Evolutionary conservation across 2,329 filamentous ascomycete genomes (phyloP), one percentile per base, ranked within the genome.

Genomic region (Claviceps sp.): DNA sequence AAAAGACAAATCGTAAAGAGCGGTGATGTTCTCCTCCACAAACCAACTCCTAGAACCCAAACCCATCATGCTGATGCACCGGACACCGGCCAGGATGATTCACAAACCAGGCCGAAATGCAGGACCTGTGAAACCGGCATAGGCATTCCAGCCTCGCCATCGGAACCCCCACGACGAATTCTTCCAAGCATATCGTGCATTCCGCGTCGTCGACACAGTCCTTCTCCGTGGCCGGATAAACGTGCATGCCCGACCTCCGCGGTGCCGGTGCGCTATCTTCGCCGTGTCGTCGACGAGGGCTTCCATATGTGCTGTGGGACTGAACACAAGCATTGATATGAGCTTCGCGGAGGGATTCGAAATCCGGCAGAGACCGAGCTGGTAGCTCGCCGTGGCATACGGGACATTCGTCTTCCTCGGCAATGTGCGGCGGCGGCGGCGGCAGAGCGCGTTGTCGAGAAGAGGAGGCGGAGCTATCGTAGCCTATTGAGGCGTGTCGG

Each of bases 341-440:
- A 34, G 70, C 64, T 59, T 81, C 78, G 37, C 81, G 74, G 13
- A 77, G 67, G 3, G 64, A 57, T 59, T 83, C 78, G 52, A 69
- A 78, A 55, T 81, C 73, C 2, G 73, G 64, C 2, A 82, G 69
- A 4, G 63, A 65, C 18, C 72, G 70, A 2, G 79, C 75, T 0
- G 86, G 85, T 3, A 89, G 72, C 65, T 88, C 84, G 40, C 72
- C 68, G 60, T 86, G 85, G 59, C 86, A 91, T 45, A 90, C 77
- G 0, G 86, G 86, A 55, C 86, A 91, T 60, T 88, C 84, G 62
- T 90, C 86, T 61, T 89, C 86, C 63, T 90, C 86, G 5, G 74
- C 72, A 60, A 78, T 73, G 52, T 76, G 78, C 1, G 70, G 73
- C 11, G 71, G 72, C 4, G 68, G 71, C 1, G 70, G 73, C 11